phyloP scores from a whole-genome alignment of 2,329 filamentous ascomycete genomes.

The Aspergillus caelatus region DNA sequence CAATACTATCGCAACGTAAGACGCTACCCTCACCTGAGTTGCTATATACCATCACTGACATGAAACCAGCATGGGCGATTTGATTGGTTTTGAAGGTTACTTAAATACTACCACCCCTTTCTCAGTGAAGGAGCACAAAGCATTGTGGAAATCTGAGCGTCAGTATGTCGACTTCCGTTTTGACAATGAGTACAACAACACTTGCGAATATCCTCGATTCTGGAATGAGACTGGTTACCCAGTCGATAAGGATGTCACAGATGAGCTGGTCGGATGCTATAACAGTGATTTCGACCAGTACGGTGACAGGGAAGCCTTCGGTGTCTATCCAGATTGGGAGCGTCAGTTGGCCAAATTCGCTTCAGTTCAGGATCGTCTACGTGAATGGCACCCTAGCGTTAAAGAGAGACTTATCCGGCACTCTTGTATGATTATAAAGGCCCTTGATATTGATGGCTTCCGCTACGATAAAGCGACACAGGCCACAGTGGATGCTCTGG shows the following conservation, averaged over 20 bases:
- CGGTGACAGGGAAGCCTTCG: constrained; percentile 66
- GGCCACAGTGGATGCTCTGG: constrained; percentile 64
- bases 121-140: constrained; percentile 58
- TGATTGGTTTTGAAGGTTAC: constrained; percentile 65
- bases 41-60: background rate
- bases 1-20: constrained; percentile 66
- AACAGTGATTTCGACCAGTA: constrained; percentile 68
- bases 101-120: constrained; percentile 63
- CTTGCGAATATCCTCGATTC: constrained; percentile 63
- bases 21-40: background rate
- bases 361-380: constrained; percentile 67
- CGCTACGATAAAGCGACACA: constrained; percentile 69
- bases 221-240: constrained; percentile 62
- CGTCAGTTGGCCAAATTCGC: constrained; percentile 68
- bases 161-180: constrained; percentile 62
- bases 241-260: constrained; percentile 51
- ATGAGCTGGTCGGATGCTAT: constrained; percentile 58
- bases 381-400: constrained; percentile 65
- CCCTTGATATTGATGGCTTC: constrained; percentile 68
- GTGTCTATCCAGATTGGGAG: constrained; percentile 65
- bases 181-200: constrained; percentile 56
- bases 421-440: constrained; percentile 64
- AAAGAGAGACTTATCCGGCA: constrained; percentile 61
- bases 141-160: constrained; percentile 58
- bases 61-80: constrained; percentile 54